A percentile compares a stretch with the other conserved stretches of the same genome.
Conservation (phyloP, 192 early-diverging fungal genomes). For the Coemansia sp. region DNA sequence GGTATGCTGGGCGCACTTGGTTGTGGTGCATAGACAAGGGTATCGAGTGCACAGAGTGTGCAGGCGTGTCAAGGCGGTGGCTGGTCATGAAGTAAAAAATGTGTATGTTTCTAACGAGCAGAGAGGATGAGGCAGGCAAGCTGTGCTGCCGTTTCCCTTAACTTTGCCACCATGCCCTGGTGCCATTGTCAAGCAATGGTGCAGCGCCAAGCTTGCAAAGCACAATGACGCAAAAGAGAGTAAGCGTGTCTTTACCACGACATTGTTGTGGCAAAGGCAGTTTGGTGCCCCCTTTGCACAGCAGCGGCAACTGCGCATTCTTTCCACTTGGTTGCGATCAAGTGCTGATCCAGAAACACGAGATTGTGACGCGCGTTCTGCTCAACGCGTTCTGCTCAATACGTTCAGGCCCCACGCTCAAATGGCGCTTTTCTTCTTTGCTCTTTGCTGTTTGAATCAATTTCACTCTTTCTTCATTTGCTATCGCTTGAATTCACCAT, state of each 20-base stretch:
- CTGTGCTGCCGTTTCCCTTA: neutral
- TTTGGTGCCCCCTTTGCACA: no score
- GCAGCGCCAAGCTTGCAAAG: no score
- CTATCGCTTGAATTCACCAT: conserved; percentile 29
- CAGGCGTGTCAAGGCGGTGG: neutral
- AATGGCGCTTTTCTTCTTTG: neutral
- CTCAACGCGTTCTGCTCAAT: neutral
- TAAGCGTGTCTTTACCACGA: no score
- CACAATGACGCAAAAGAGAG: no score
- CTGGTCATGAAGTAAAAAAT: neutral
- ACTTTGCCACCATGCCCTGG: neutral
- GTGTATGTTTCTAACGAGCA: no score
- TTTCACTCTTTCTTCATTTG: neutral
- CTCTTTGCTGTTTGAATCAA: neutral
- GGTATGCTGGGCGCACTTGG: neutral
- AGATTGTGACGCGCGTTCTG: neutral
- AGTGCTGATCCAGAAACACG: neutral
- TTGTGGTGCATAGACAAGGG: neutral
- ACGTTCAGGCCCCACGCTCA: no score
- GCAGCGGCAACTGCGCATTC: conserved; percentile 2
- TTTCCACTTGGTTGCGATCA: neutral
- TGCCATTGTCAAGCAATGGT: no score
- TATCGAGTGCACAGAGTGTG: neutral
- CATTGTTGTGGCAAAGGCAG: no score
- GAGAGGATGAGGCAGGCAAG: neutral